Percentiles rank a stretch among this genome's conserved stretches.
Conservation (phyloP, 768 basidiomycete genomes). For the Chalciporus chontae region DNA sequence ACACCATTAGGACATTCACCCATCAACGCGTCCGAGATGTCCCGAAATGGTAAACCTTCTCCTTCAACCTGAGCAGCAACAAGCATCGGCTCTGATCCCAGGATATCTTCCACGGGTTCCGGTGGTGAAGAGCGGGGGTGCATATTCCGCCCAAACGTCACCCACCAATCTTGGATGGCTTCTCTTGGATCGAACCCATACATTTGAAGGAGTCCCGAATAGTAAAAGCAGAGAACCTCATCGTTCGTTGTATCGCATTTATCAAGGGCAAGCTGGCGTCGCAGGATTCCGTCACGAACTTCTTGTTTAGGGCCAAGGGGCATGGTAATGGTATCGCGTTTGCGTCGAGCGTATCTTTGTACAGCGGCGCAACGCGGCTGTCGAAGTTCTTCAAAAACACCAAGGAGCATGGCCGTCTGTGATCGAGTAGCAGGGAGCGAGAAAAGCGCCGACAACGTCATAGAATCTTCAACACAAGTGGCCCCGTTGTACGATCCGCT, state of each 20-base stretch:
- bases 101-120: background rate
- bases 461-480: slow-evolving; percentile 57
- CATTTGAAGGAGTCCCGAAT: slow-evolving; percentile 48
- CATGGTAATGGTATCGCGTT: slow-evolving; percentile 39
- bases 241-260: slow-evolving; percentile 40
- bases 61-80: slow-evolving; percentile 15
- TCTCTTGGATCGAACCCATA: slow-evolving; percentile 49
- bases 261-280: slow-evolving; percentile 23
- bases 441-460: slow-evolving; percentile 55
- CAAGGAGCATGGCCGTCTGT: slow-evolving; percentile 48
- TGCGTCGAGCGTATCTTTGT: slow-evolving; percentile 40
- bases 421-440: slow-evolving; percentile 41
- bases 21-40: slow-evolving; percentile 12
- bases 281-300: slow-evolving; percentile 39
- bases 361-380: slow-evolving; percentile 42
- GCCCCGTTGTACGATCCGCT: slow-evolving; percentile 44
- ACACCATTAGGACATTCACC: slow-evolving; percentile 10
- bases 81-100: slow-evolving; percentile 1
- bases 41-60: slow-evolving; percentile 1
- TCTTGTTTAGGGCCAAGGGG: slow-evolving; percentile 42
- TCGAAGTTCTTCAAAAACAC: slow-evolving; percentile 56
- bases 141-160: slow-evolving; percentile 41
- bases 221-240: slow-evolving; percentile 40
- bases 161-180: slow-evolving; percentile 62
- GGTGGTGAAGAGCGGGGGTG: background rate